A percentile compares a stretch with the other conserved stretches of the same genome.
Evolutionary conservation across 805 yeast genomes (phyloP).

Genomic region (Candida dendrica): DNA sequence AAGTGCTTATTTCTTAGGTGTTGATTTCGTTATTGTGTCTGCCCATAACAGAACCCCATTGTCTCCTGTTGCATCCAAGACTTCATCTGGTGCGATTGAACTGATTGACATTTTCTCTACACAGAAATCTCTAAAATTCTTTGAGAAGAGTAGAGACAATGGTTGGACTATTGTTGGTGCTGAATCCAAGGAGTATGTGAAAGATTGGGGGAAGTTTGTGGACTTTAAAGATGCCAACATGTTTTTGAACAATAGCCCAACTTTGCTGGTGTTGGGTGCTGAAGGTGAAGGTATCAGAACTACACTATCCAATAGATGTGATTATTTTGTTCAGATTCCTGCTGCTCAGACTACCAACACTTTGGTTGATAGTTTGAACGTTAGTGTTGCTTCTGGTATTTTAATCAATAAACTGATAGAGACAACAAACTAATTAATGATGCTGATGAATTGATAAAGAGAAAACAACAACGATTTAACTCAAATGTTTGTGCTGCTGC

Average conservation of each 20-base stretch:
- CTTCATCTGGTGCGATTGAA: slow-evolving; percentile 83
- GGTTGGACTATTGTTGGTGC: slow-evolving; percentile 75
- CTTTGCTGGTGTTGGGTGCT: slow-evolving; percentile 70
- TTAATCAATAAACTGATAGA: slow-evolving; percentile 32
- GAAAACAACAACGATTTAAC: too few species aligned
- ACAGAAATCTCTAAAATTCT: slow-evolving; percentile 52
- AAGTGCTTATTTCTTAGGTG: slow-evolving; percentile 77
- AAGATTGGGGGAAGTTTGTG: slow-evolving; percentile 20
- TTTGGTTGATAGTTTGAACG: slow-evolving; percentile 73
- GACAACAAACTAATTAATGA: background rate
- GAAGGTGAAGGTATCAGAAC: slow-evolving; percentile 82
- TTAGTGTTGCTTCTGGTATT: slow-evolving; percentile 82
- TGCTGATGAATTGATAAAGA: background rate
- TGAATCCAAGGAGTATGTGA: slow-evolving; percentile 7
- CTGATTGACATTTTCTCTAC: slow-evolving; percentile 53
- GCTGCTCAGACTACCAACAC: slow-evolving; percentile 25
- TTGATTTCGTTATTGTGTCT: slow-evolving; percentile 67
- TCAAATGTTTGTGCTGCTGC: too few species aligned
- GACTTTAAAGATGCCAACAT: slow-evolving; percentile 35
- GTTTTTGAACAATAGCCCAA: slow-evolving; percentile 45
- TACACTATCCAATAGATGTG: slow-evolving; percentile 51
- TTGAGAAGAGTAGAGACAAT: slow-evolving; percentile 41
- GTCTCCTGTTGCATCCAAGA: slow-evolving; percentile 72
- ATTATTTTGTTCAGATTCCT: slow-evolving; percentile 30
- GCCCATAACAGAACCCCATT: slow-evolving; percentile 65